Percentiles rank a stretch among this genome's conserved stretches.
These are phyloP conservation scores for Synchytrium microbalum DNA, from an alignment of 371 early-diverging fungal genomes.

Conservation along the genomic window DNA sequence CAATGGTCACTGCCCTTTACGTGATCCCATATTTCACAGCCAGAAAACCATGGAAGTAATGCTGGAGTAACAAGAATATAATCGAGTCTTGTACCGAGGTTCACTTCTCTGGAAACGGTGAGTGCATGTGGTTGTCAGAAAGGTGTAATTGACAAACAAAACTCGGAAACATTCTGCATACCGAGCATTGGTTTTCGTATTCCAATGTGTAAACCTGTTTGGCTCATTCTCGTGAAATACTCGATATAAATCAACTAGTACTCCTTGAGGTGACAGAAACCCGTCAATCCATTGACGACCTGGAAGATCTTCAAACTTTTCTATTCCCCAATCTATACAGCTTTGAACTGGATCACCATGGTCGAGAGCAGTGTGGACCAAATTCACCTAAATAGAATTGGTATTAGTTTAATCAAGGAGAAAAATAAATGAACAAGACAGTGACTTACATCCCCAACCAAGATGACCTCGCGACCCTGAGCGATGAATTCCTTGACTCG, in stretches of 20 bases:
- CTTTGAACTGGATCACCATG: slow-evolving; percentile 68
- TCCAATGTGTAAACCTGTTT: slow-evolving; percentile 63
- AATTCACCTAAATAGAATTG: slow-evolving; percentile 36
- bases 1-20: slow-evolving; percentile 87
- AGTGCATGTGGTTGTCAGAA: not conserved
- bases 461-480: slow-evolving; percentile 54
- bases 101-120: slow-evolving; percentile 13
- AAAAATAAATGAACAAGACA: not conserved
- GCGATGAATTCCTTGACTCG: slow-evolving; percentile 43
- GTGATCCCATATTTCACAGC: slow-evolving; percentile 50
- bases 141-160: slow-evolving; percentile 2
- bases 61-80: slow-evolving; percentile 62
- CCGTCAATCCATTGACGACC: slow-evolving; percentile 64
- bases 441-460: slow-evolving; percentile 62
- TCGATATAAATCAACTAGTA: slow-evolving; percentile 39
- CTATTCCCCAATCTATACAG: slow-evolving; percentile 45
- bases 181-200: slow-evolving; percentile 63
- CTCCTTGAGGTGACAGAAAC: slow-evolving; percentile 32
- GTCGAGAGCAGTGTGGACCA: slow-evolving; percentile 64
- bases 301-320: slow-evolving; percentile 54
- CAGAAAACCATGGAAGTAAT: slow-evolving; percentile 47
- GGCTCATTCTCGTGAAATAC: slow-evolving; percentile 24
- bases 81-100: slow-evolving; percentile 64
- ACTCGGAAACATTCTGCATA: slow-evolving; percentile 5
- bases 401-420: not conserved